These are phyloP conservation scores for Senecio squalidus DNA, from an alignment of 140 eudicot species.

Conservation along the genomic window DNA sequence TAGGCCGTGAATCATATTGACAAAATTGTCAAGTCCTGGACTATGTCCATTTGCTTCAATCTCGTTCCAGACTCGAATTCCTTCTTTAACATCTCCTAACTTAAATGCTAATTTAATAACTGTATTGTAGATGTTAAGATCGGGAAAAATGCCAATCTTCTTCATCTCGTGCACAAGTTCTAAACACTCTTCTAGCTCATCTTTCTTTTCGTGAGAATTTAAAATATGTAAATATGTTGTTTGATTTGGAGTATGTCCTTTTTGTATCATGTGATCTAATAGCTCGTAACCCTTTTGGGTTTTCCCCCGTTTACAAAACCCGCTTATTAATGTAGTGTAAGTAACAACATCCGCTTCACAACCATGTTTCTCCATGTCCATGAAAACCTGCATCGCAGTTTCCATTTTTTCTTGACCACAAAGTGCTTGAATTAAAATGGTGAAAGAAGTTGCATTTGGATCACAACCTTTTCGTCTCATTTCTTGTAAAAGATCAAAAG, in stretches of 20 bases:
- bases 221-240: conserved; percentile 61
- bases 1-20: conserved; percentile 67
- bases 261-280: conserved; percentile 64
- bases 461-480: conserved; percentile 79
- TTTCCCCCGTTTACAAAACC: conserved; percentile 79
- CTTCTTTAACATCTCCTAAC: conserved; percentile 77
- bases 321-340: conserved; percentile 67
- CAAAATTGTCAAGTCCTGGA: conserved; percentile 68
- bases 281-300: conserved; percentile 56
- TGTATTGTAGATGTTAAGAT: conserved; percentile 53
- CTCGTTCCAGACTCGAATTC: conserved; percentile 54
- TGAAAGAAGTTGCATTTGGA: conserved; percentile 75
- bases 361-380: conserved; percentile 56
- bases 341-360: conserved; percentile 83
- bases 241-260: conserved; percentile 63
- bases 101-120: conserved; percentile 64
- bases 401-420: conserved; percentile 75
- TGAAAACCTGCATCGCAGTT: conserved; percentile 63
- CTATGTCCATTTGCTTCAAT: conserved; percentile 54
- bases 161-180: conserved; percentile 73
- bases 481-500: conserved; percentile 73
- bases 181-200: conserved; percentile 75
- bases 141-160: conserved; percentile 57
- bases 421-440: conserved; percentile 72
- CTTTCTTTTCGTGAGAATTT: conserved; percentile 85